Evolutionary conservation across 352 stramenopile genomes (phyloP).

Genomic region (Phytophthora ramorum): DNA sequence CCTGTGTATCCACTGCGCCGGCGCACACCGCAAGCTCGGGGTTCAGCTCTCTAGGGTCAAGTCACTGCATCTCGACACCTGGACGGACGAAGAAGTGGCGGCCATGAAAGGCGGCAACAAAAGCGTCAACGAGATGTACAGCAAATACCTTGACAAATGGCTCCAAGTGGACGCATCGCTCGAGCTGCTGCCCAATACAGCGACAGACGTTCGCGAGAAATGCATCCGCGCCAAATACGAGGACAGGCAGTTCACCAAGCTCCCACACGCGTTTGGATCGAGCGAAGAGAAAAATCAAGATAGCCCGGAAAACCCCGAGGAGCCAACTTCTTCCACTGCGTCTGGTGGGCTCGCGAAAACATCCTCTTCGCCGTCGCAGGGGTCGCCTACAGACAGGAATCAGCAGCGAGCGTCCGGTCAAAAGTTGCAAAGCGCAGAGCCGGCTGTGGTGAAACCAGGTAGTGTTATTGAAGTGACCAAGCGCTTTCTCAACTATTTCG

Average conservation of each 20-base stretch:
- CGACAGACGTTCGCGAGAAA: slow-evolving; percentile 53
- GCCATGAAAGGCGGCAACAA: slow-evolving; percentile 84
- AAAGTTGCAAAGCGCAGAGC: slow-evolving; percentile 36
- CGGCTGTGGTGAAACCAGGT: slow-evolving; percentile 47
- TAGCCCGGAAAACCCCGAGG: slow-evolving; percentile 57
- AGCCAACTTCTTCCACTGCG: slow-evolving; percentile 27
- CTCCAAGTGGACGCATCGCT: slow-evolving; percentile 46
- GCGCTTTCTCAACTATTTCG: slow-evolving; percentile 87
- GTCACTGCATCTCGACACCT: slow-evolving; percentile 81
- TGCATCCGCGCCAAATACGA: slow-evolving; percentile 81
- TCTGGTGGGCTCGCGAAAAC: slow-evolving; percentile 19
- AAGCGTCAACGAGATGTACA: slow-evolving; percentile 61
- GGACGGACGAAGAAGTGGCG: slow-evolving; percentile 73
- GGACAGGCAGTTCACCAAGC: slow-evolving; percentile 65
- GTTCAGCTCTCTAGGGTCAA: slow-evolving; percentile 94
- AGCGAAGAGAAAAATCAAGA: slow-evolving; percentile 62
- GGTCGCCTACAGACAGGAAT: slow-evolving; percentile 33
- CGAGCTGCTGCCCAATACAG: slow-evolving; percentile 44
- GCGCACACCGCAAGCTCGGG: slow-evolving; percentile 94
- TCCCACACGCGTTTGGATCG: slow-evolving; percentile 29
- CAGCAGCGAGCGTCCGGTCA: slow-evolving; percentile 45
- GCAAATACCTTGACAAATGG: slow-evolving; percentile 67
- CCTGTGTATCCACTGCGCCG: slow-evolving; percentile 96
- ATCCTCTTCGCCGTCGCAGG: slow-evolving; percentile 14
- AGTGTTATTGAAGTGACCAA: slow-evolving; percentile 80